Evolutionary conservation across 164 flowering plant species (phyloP).

Genomic region (Cinnamomum chago): DNA sequence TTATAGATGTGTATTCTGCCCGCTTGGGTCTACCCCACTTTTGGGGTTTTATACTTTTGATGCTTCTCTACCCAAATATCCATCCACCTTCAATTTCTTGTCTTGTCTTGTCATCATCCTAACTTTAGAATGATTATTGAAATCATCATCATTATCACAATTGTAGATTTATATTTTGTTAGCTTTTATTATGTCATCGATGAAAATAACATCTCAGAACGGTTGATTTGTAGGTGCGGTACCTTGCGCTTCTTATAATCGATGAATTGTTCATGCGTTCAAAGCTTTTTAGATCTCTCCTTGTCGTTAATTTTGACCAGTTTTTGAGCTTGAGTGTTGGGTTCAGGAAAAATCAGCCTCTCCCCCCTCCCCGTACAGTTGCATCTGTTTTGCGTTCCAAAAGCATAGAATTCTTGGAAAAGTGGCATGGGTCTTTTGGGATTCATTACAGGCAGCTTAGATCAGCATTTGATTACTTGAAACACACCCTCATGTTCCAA

Average conservation of each 20-base stretch:
- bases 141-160: too few species aligned
- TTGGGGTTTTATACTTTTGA: too few species aligned
- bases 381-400: conserved; percentile 65
- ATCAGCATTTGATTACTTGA: conserved; percentile 77
- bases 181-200: not conserved
- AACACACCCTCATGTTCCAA: conserved; percentile 69
- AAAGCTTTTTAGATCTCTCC: conserved; percentile 72
- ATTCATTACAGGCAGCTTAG: conserved; percentile 82
- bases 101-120: too few species aligned
- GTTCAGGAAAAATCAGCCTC: conserved; percentile 62
- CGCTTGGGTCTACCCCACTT: too few species aligned
- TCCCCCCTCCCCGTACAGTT: conserved; percentile 74
- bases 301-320: conserved; percentile 68
- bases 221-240: conserved; percentile 57
- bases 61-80: too few species aligned
- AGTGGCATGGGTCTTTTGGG: conserved; percentile 84
- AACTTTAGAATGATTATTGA: too few species aligned
- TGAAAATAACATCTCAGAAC: not conserved
- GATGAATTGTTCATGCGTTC: conserved; percentile 96
- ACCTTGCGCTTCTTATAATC: conserved; percentile 74
- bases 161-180: not conserved
- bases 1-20: too few species aligned
- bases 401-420: conserved; percentile 86
- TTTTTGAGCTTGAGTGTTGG: conserved; percentile 77
- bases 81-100: too few species aligned